phyloP scores from a whole-genome alignment of 352 stramenopile genomes.

The Globisporangium polare region DNA sequence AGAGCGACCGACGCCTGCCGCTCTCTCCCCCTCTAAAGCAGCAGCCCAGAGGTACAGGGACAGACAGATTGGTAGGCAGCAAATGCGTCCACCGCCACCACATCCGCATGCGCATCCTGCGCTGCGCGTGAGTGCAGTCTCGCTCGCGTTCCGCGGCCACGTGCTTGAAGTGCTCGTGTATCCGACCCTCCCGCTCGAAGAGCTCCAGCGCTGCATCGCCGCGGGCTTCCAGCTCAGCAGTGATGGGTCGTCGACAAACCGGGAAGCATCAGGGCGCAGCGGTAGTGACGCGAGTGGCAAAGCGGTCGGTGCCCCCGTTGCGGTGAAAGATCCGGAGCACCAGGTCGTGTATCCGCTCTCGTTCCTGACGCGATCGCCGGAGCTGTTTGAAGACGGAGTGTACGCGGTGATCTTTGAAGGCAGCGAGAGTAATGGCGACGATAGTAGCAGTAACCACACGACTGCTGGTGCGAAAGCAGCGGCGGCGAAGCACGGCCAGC shows the following conservation, averaged over 20 bases:
- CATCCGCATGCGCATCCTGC: not conserved
- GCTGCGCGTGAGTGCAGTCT: constrained; percentile 34
- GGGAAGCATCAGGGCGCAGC: constrained; percentile 5
- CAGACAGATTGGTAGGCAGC: not conserved
- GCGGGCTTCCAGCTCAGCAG: constrained; percentile 33
- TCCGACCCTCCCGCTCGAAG: constrained; percentile 27
- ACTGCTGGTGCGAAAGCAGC: not conserved
- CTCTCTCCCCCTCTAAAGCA: not conserved
- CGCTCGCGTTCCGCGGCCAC: constrained; percentile 27
- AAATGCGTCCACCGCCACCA: constrained; percentile 5
- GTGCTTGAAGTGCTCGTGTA: constrained; percentile 39
- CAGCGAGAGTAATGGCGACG: constrained; percentile 1
- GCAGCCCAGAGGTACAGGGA: not conserved
- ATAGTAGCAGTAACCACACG: not conserved
- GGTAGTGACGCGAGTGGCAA: constrained; percentile 22
- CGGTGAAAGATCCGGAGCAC: constrained; percentile 23
- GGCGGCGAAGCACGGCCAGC: constrained; percentile 2
- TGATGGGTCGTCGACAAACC: no score
- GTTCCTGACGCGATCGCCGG: constrained; percentile 47
- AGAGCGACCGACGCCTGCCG: not conserved
- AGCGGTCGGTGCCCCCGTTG: constrained; percentile 10
- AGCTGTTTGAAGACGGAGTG: constrained; percentile 42
- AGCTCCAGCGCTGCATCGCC: constrained; percentile 47
- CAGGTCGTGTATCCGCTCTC: constrained; percentile 68
- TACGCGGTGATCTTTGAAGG: constrained; percentile 40